Percentiles rank a stretch among this genome's conserved stretches.
These are phyloP conservation scores for Neofusicoccum laricinum DNA, from an alignment of 2,329 filamentous ascomycete genomes.

Conservation along the genomic window DNA sequence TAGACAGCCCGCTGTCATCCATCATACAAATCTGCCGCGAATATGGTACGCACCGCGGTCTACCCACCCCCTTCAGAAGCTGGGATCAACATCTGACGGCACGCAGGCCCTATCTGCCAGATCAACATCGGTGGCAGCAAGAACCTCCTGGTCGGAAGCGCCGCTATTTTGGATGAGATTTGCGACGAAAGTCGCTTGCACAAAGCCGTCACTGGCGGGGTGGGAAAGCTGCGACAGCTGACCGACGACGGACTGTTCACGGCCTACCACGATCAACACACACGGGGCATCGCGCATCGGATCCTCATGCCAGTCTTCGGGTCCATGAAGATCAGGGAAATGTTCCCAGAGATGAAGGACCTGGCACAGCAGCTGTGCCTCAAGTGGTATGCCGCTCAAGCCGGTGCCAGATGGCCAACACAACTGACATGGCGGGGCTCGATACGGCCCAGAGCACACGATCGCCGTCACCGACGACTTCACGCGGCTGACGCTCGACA, in stretches of 20 bases:
- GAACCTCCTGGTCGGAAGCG: conserved; percentile 30
- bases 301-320: conserved; percentile 68
- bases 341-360: conserved; percentile 61
- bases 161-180: conserved; percentile 38
- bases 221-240: conserved; percentile 34
- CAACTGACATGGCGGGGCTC: conserved; percentile 45
- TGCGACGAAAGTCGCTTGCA: conserved; percentile 37
- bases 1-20: conserved; percentile 55
- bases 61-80: too few relatives aligned
- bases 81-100: not conserved
- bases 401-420: too few relatives aligned
- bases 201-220: conserved; percentile 28
- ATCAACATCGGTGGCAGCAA: conserved; percentile 27
- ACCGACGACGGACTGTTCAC: conserved; percentile 42
- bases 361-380: conserved; percentile 63
- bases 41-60: conserved; percentile 51
- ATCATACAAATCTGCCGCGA: conserved; percentile 58
- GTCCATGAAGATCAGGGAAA: conserved; percentile 62
- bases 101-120: conserved; percentile 32
- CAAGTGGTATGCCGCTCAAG: conserved; percentile 44
- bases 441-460: conserved; percentile 41
- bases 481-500: conserved; percentile 37
- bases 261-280: conserved; percentile 34
- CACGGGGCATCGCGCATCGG: conserved; percentile 59
- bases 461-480: conserved; percentile 39